A percentile compares a stretch with the other conserved stretches of the same genome.
These are phyloP conservation scores for Mortierella sp. DNA, from an alignment of 371 early-diverging fungal genomes.

Conservation along the genomic window DNA sequence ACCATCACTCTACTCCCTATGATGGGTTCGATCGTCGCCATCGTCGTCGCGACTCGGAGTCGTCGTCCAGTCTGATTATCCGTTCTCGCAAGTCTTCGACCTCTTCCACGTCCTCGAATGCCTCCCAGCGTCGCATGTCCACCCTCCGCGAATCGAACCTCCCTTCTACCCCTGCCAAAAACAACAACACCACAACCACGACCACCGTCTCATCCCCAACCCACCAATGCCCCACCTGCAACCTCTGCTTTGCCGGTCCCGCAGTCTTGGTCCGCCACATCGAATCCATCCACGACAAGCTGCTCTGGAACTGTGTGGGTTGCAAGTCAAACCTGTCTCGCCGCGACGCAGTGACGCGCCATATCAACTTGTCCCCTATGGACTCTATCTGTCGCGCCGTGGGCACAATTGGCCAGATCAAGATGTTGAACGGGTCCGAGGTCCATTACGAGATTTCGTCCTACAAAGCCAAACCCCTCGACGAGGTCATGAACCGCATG, in stretches of 20 bases:
- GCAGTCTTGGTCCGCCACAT: constrained; percentile 47
- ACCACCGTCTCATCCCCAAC: constrained; percentile 8
- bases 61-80: constrained; percentile 16
- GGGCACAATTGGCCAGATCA: constrained; percentile 50
- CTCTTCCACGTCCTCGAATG: constrained; percentile 39
- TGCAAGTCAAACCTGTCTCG: constrained; percentile 51
- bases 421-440: constrained; percentile 40
- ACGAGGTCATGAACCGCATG: constrained; percentile 47
- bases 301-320: constrained; percentile 51
- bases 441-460: constrained; percentile 39
- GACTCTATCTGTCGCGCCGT: constrained; percentile 49
- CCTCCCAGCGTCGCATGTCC: constrained; percentile 38
- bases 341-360: constrained; percentile 51
- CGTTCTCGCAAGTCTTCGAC: constrained; percentile 42
- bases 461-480: constrained; percentile 44
- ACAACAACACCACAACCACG: constrained; percentile 1
- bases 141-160: constrained; percentile 30
- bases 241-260: constrained; percentile 42
- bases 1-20: constrained; percentile 1
- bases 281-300: constrained; percentile 53
- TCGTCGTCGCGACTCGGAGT: constrained; percentile 12
- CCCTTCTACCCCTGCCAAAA: background rate
- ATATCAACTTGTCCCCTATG: constrained; percentile 53
- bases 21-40: constrained; percentile 6
- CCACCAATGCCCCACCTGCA: constrained; percentile 43